Conservation (phyloP, 768 basidiomycete genomes). For the Hygrophoropsis aurantiaca region DNA sequence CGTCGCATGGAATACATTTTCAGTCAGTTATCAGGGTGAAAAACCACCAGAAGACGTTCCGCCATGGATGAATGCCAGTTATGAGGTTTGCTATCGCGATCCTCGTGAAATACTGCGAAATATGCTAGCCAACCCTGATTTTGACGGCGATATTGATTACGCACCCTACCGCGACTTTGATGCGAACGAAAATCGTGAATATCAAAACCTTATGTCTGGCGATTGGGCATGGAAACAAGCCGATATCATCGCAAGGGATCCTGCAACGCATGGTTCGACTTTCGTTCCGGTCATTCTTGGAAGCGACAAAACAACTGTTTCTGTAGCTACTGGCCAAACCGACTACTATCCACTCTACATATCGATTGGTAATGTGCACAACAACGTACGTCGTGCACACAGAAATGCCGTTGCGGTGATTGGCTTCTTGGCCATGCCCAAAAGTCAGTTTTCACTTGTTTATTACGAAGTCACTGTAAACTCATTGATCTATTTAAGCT, state of each 20-base stretch:
- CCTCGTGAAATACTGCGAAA: slow-evolving; percentile 20
- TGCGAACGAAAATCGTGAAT: slow-evolving; percentile 8
- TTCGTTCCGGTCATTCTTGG: slow-evolving; percentile 20
- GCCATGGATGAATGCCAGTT: neutral
- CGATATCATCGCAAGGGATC: slow-evolving; percentile 7
- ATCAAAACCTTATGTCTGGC: slow-evolving; percentile 2
- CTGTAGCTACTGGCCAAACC: slow-evolving; percentile 16
- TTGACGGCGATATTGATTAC: slow-evolving; percentile 18
- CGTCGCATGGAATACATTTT: neutral
- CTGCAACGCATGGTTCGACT: slow-evolving; percentile 7
- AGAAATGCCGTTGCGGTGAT: slow-evolving; percentile 18
- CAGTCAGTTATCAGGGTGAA: neutral
- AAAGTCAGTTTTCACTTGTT: slow-evolving; percentile 16
- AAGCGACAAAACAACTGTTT: slow-evolving; percentile 22
- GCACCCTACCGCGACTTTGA: slow-evolving; percentile 24
- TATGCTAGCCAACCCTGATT: slow-evolving; percentile 22
- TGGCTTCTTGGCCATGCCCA: slow-evolving; percentile 27
- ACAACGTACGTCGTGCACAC: slow-evolving; percentile 14
- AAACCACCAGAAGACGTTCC: neutral
- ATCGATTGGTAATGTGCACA: slow-evolving; percentile 16
- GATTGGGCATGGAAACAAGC: slow-evolving; percentile 18
- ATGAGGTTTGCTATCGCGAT: slow-evolving; percentile 18
- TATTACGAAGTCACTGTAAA: neutral
- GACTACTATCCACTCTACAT: slow-evolving; percentile 20
- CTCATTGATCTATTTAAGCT: slow-evolving; percentile 1